phyloP scores from a whole-genome alignment of 768 basidiomycete genomes.

The Stropharia rugosoannulata region DNA sequence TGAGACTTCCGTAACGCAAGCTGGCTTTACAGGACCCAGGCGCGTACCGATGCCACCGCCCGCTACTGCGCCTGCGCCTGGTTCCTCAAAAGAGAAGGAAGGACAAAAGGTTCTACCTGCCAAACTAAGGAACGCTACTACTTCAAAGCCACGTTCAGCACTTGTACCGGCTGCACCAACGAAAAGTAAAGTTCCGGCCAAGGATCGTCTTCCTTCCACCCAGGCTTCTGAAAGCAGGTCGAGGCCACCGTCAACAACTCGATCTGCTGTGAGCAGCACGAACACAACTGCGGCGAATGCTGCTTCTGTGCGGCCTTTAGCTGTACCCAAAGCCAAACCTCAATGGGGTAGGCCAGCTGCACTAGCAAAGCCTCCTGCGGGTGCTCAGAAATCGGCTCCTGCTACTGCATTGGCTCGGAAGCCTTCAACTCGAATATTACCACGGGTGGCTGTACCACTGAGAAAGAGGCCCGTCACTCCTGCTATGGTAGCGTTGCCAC shows the following conservation, averaged over 20 bases:
- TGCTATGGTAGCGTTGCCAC: conserved; percentile 32
- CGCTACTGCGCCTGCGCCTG: conserved; percentile 16
- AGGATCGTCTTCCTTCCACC: conserved; percentile 10
- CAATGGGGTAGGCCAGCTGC: conserved; percentile 20
- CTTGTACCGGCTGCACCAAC: conserved; percentile 14
- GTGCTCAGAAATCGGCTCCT: conserved; percentile 10
- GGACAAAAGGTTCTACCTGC: conserved; percentile 13
- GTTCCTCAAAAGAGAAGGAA: conserved; percentile 15
- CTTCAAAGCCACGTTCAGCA: conserved; percentile 5
- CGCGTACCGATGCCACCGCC: conserved; percentile 21
- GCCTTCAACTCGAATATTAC: conserved; percentile 10
- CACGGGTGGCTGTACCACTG: not conserved
- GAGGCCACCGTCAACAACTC: conserved; percentile 1
- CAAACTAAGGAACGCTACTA: conserved; percentile 13
- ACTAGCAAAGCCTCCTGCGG: conserved; percentile 10
- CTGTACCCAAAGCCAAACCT: conserved; percentile 19
- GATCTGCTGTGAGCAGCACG: conserved; percentile 1
- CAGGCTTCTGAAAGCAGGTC: not conserved
- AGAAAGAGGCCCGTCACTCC: conserved; percentile 25
- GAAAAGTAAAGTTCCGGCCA: conserved; percentile 18
- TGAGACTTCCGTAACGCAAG: conserved; percentile 3
- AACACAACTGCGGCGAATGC: not conserved
- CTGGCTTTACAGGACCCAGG: conserved; percentile 21
- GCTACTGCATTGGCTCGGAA: conserved; percentile 17
- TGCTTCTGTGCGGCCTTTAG: conserved; percentile 8